phyloP scores from a whole-genome alignment of 2,329 filamentous ascomycete species.

The Chaetothyriales sp. region DNA sequence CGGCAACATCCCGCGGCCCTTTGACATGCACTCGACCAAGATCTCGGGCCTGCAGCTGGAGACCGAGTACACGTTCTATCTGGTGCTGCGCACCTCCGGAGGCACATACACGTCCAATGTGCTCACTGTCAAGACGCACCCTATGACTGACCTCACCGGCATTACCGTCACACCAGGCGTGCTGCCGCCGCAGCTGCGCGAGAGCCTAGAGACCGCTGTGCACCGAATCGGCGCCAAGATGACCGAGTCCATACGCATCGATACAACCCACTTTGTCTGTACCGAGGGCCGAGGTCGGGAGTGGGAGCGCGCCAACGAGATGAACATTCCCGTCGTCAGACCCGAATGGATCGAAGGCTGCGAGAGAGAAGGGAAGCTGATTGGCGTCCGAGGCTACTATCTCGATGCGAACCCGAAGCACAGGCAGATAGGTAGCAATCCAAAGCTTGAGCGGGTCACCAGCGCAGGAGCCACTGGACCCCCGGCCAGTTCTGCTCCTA shows the following conservation, averaged over 20 bases:
- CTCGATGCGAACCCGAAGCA: slow-evolving; percentile 66
- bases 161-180: slow-evolving; percentile 89
- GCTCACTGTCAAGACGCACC: slow-evolving; percentile 78
- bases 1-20: slow-evolving; percentile 77
- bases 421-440: slow-evolving; percentile 33
- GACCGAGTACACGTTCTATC: slow-evolving; percentile 87
- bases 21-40: slow-evolving; percentile 87
- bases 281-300: slow-evolving; percentile 77
- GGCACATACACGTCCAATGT: slow-evolving; percentile 76
- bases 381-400: slow-evolving; percentile 92
- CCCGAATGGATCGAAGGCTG: slow-evolving; percentile 98
- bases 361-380: slow-evolving; percentile 78
- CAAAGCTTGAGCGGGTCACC: slow-evolving; percentile 6
- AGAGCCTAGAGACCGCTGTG: slow-evolving; percentile 60
- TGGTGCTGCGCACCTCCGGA: slow-evolving; percentile 79
- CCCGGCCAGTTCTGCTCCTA: slow-evolving; percentile 19
- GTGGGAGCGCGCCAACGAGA: slow-evolving; percentile 95
- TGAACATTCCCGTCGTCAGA: slow-evolving; percentile 92
- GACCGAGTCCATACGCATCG: slow-evolving; percentile 79
- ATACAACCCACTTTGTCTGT: slow-evolving; percentile 97
- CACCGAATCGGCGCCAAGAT: slow-evolving; percentile 86
- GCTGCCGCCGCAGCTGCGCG: slow-evolving; percentile 58
- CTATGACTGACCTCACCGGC: slow-evolving; percentile 94
- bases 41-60: slow-evolving; percentile 93
- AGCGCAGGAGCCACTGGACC: slow-evolving; percentile 18